A percentile compares a stretch with the other conserved stretches of the same genome.
Evolutionary conservation across 2,329 filamentous ascomycete genomes (phyloP).

Genomic region (Chaetomium sp.): DNA sequence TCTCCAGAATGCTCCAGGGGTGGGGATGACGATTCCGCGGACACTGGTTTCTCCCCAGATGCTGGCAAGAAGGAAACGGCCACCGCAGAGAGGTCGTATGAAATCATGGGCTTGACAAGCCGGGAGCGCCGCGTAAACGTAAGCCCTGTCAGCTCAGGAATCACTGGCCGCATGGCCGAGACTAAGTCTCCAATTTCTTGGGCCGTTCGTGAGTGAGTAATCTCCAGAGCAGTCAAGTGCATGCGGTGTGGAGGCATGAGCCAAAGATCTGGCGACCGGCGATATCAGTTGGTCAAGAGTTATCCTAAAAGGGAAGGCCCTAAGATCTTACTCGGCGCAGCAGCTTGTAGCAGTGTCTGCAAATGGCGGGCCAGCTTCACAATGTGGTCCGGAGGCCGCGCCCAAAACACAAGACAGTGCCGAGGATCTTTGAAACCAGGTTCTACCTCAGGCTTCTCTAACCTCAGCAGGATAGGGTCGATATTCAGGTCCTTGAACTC

Average conservation of each 20-base stretch:
- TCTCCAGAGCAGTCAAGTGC: slow-evolving; percentile 80
- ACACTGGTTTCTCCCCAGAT: slow-evolving; percentile 48
- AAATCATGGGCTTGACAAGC: slow-evolving; percentile 74
- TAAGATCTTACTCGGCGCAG: slow-evolving; percentile 58
- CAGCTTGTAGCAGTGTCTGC: slow-evolving; percentile 57
- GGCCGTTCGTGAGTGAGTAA: slow-evolving; percentile 71
- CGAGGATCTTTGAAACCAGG: slow-evolving; percentile 68
- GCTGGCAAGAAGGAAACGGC: slow-evolving; percentile 84
- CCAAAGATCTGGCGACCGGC: slow-evolving; percentile 60
- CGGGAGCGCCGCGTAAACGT: slow-evolving; percentile 62
- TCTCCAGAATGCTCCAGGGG: slow-evolving; percentile 18
- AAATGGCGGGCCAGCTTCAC: slow-evolving; percentile 60
- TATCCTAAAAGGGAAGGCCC: not conserved
- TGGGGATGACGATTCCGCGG: slow-evolving; percentile 33
- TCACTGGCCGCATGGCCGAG: slow-evolving; percentile 46
- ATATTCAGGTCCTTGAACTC: slow-evolving; percentile 66
- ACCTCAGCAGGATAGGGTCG: slow-evolving; percentile 66
- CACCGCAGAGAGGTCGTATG: slow-evolving; percentile 77
- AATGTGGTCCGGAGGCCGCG: slow-evolving; percentile 68
- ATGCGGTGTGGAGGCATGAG: slow-evolving; percentile 72
- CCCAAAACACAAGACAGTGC: slow-evolving; percentile 84
- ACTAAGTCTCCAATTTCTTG: slow-evolving; percentile 61
- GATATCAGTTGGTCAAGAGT: not conserved
- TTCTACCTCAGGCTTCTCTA: slow-evolving; percentile 58
- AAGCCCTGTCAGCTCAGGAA: slow-evolving; percentile 58